Evolutionary conservation across 768 basidiomycete species (phyloP).

Genomic region (Auricularia sp.): DNA sequence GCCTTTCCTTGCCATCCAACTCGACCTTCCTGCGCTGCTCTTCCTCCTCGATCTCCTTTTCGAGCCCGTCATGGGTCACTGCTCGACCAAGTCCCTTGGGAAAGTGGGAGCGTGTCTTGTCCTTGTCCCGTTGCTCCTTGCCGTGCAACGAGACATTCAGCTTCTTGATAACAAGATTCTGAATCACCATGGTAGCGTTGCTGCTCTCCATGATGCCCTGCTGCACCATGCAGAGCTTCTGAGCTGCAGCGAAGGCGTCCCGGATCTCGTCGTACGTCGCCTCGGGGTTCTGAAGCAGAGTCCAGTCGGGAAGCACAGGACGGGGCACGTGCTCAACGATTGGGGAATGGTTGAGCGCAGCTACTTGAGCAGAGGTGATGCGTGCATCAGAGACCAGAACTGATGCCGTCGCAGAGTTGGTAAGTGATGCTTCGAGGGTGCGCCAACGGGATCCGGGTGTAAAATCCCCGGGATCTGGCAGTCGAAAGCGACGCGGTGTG

Average conservation of each 20-base stretch:
- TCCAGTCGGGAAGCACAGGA: constrained; percentile 9
- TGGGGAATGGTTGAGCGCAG: constrained; percentile 2
- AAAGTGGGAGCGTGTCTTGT: constrained; percentile 8
- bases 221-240: constrained; percentile 8
- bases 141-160: constrained; percentile 13
- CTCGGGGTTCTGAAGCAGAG: constrained; percentile 2
- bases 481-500: neutral
- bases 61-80: constrained; percentile 9
- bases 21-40: neutral
- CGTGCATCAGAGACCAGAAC: constrained; percentile 16
- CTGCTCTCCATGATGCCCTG: constrained; percentile 11
- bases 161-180: constrained; percentile 12
- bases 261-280: constrained; percentile 1
- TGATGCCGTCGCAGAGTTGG: constrained; percentile 15
- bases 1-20: constrained; percentile 2
- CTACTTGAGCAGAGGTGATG: constrained; percentile 6
- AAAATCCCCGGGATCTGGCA: neutral
- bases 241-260: constrained; percentile 9
- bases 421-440: neutral
- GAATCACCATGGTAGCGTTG: constrained; percentile 15
- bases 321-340: constrained; percentile 10
- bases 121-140: constrained; percentile 14
- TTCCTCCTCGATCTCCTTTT: constrained; percentile 5
- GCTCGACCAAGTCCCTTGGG: constrained; percentile 12
- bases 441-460: neutral